Conservation (phyloP, 768 basidiomycete genomes). For the Russula lepida region DNA sequence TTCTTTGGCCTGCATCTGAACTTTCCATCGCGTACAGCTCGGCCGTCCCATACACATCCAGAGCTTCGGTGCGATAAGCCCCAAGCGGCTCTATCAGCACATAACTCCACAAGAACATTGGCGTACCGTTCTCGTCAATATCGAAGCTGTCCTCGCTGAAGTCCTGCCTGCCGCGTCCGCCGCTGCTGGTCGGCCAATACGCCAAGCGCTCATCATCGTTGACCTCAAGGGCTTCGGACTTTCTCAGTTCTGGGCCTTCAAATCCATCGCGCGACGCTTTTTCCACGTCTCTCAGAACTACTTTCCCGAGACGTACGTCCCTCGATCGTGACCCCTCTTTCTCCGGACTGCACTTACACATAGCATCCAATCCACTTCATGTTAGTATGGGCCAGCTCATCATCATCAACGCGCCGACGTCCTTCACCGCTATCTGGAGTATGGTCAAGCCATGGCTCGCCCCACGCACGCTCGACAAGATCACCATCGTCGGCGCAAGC, state of each 20-base stretch:
- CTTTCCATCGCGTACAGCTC: conserved; percentile 32
- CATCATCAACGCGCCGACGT: conserved; percentile 64
- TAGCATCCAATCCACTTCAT: not conserved
- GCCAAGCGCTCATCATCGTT: conserved; percentile 52
- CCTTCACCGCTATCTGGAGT: conserved; percentile 67
- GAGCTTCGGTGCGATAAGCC: conserved; percentile 50
- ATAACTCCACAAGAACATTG: conserved; percentile 46
- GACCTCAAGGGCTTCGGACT: conserved; percentile 65
- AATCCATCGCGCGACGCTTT: conserved; percentile 47
- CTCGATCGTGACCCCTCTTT: not conserved
- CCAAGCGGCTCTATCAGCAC: conserved; percentile 46
- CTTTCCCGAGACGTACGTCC: conserved; percentile 64
- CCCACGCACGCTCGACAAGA: conserved; percentile 61
- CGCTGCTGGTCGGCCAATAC: conserved; percentile 44
- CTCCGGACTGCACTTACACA: not conserved
- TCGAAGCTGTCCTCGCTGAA: conserved; percentile 56
- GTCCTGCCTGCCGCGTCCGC: conserved; percentile 56
- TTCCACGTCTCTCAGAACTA: conserved; percentile 76
- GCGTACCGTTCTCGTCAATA: conserved; percentile 55
- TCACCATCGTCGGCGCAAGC: conserved; percentile 55
- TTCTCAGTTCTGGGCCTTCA: conserved; percentile 70
- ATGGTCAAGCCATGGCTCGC: conserved; percentile 64
- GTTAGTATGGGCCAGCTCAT: conserved; percentile 62
- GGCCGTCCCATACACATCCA: conserved; percentile 69
- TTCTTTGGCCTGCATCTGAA: not conserved